A percentile compares a stretch with the other conserved stretches of the same genome.
These are phyloP conservation scores for Glomus cerebriforme DNA, from an alignment of 192 early-diverging fungal species.

Conservation along the genomic window DNA sequence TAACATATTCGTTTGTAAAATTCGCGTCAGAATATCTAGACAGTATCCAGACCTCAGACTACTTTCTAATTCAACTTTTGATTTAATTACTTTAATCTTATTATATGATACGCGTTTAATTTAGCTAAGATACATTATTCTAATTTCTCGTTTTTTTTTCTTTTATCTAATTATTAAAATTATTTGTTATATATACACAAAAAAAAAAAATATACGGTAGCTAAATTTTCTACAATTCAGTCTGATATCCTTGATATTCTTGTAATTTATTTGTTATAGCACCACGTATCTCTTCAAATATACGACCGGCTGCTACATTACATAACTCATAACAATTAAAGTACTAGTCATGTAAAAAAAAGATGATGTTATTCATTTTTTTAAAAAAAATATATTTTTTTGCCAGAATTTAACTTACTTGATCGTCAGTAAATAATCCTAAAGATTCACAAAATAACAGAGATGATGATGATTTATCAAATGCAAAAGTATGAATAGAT, in stretches of 20 bases:
- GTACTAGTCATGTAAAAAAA: constrained; percentile 33
- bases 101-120: no score
- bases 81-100: no score
- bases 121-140: no score
- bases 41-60: no score
- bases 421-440: constrained; percentile 70
- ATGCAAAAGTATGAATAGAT: constrained; percentile 87
- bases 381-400: background rate
- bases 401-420: constrained; percentile 42
- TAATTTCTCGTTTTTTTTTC: no score
- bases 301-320: constrained; percentile 31
- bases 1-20: no score
- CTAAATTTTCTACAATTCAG: no score
- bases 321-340: constrained; percentile 43
- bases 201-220: no score
- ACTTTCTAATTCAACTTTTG: no score
- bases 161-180: no score
- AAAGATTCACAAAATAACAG: constrained; percentile 69
- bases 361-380: background rate
- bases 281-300: constrained; percentile 1
- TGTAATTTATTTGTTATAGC: background rate
- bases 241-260: background rate
- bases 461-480: constrained; percentile 56
- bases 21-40: no score
- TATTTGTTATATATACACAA: no score